Percentiles rank a stretch among this genome's conserved stretches.
Conservation (phyloP, 495 filamentous ascomycete species). For the Daldinia childiae region DNA sequence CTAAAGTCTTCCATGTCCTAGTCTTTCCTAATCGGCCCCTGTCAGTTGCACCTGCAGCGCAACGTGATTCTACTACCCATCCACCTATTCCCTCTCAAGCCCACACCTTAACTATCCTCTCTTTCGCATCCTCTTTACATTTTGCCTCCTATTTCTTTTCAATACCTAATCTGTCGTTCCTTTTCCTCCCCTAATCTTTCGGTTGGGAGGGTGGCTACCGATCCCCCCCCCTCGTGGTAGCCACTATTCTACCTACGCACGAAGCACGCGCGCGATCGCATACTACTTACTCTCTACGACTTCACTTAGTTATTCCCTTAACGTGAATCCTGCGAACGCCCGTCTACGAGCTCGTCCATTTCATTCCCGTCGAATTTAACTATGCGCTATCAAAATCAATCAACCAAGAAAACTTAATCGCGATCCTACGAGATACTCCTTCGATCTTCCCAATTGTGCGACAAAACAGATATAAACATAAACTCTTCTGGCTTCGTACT, state of each 20-base stretch:
- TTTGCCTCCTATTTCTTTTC: conserved; percentile 38
- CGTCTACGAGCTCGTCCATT: conserved; percentile 14
- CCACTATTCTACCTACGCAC: conserved; percentile 32
- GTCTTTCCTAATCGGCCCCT: conserved; percentile 36
- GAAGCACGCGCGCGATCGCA: conserved; percentile 23
- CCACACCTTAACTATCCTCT: conserved; percentile 38
- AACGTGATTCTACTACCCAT: conserved; percentile 47
- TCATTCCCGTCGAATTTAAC: conserved; percentile 28
- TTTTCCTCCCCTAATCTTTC: conserved; percentile 25
- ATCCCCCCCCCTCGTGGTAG: conserved; percentile 27
- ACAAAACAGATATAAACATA: conserved; percentile 11
- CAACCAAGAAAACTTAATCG: conserved; percentile 8
- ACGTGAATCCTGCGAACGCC: conserved; percentile 29
- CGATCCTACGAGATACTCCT: conserved; percentile 20
- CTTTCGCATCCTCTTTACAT: conserved; percentile 37
- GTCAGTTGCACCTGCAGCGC: conserved; percentile 43
- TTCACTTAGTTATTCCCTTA: conserved; percentile 23
- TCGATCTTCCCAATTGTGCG: conserved; percentile 7
- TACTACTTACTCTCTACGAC: conserved; percentile 18
- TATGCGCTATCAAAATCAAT: conserved; percentile 21
- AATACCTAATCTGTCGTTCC: conserved; percentile 29
- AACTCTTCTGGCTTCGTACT: not conserved
- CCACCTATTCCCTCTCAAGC: conserved; percentile 35
- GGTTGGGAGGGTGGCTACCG: conserved; percentile 37
- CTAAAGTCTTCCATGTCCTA: not conserved